Conservation (phyloP, 116 monocot species). For the Zostera marina region DNA sequence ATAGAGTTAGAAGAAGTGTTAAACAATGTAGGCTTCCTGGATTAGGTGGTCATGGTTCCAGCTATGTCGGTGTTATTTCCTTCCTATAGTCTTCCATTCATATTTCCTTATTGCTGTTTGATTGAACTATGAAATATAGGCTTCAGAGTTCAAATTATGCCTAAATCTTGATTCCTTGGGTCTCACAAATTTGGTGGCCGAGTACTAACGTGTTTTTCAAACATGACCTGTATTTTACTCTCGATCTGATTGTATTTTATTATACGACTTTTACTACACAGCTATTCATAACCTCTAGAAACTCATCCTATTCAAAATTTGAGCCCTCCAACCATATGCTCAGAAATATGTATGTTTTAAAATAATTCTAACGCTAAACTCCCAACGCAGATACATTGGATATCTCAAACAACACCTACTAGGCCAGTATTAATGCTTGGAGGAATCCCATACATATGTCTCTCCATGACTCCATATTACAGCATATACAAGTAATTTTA, state of each 20-base stretch:
- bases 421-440: conserved; percentile 68
- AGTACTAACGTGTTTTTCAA: no score
- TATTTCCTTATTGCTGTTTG: not conserved
- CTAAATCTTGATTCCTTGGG: not conserved
- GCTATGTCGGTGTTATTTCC: conserved; percentile 18
- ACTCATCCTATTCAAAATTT: conserved; percentile 75
- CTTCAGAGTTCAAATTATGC: not conserved
- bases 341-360: not conserved
- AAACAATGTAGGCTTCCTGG: conserved; percentile 80
- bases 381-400: conserved; percentile 67
- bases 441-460: conserved; percentile 44
- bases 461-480: not conserved
- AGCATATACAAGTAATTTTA: not conserved
- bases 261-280: conserved; percentile 13
- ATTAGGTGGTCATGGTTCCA: conserved; percentile 59
- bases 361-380: not conserved
- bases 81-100: not conserved
- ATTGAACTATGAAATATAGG: not conserved
- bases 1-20: conserved; percentile 16
- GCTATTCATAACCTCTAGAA: conserved; percentile 69
- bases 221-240: not conserved
- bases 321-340: conserved; percentile 13
- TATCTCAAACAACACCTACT: conserved; percentile 87
- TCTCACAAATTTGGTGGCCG: not conserved
- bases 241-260: not conserved